These are phyloP conservation scores for Solanum hybrid DNA, from an alignment of 305 asterid genomes.

Conservation along the genomic window DNA sequence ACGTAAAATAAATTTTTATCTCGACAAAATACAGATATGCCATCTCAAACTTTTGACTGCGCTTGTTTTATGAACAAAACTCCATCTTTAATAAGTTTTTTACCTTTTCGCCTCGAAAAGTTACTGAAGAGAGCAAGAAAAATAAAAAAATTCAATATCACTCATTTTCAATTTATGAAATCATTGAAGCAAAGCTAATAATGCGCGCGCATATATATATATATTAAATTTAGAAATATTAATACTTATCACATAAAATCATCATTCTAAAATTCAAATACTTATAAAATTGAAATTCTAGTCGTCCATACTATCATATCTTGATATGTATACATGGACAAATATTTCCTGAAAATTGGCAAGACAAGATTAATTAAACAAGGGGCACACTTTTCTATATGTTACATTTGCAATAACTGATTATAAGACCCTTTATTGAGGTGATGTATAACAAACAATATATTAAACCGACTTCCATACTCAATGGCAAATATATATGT, in stretches of 20 bases:
- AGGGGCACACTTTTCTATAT: neutral
- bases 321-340: neutral
- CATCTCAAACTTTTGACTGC: neutral
- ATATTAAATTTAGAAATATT: too few relatives aligned
- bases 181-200: neutral
- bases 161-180: neutral
- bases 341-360: neutral
- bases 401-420: neutral
- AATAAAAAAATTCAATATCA: too few relatives aligned
- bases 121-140: neutral
- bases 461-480: neutral
- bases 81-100: neutral
- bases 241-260: too few relatives aligned
- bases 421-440: neutral
- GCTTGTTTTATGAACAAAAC: neutral
- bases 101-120: neutral
- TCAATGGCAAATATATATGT: neutral
- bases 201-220: too few relatives aligned
- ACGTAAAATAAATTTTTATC: fast-evolving
- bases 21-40: fast-evolving
- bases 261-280: too few relatives aligned
- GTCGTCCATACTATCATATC: neutral
- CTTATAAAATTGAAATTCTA: neutral
- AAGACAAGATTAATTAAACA: neutral
- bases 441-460: neutral